Conservation (phyloP, 1,139 yeast species). For the Pneumocystis wakefieldiae region DNA sequence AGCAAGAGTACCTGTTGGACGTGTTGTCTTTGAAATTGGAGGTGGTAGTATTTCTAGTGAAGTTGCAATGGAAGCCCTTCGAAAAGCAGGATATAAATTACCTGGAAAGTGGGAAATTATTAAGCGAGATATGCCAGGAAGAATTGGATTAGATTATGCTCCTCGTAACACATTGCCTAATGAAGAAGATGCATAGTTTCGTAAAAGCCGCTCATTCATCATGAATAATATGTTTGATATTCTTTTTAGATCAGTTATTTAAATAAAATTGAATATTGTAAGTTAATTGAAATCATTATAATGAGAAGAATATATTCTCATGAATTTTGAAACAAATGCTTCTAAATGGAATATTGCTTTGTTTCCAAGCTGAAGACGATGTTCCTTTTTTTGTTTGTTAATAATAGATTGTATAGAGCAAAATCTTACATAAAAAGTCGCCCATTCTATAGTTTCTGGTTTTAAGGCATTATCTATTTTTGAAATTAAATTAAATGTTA, state of each 20-base stretch:
- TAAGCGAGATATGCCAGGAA: conserved; percentile 15
- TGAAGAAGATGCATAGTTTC: neutral
- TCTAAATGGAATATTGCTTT: conserved; percentile 89
- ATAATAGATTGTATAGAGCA: conserved; percentile 7
- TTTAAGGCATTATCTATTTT: conserved; percentile 33
- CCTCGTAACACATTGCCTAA: neutral
- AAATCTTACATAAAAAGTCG: conserved; percentile 38
- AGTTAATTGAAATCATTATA: neutral
- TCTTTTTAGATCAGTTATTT: neutral
- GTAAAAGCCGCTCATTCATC: neutral
- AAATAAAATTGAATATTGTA: neutral
- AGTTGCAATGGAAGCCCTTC: conserved; percentile 79
- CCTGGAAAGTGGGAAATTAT: conserved; percentile 89
- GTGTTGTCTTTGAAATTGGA: conserved; percentile 77
- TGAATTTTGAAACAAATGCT: conserved; percentile 78
- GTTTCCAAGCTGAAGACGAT: conserved; percentile 69
- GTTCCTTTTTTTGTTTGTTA: conserved; percentile 36
- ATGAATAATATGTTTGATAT: neutral
- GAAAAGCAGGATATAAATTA: conserved; percentile 80
- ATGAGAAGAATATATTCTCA: conserved; percentile 34
- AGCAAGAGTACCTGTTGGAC: conserved; percentile 89
- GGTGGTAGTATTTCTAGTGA: conserved; percentile 64
- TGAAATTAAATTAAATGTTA: conserved; percentile 31
- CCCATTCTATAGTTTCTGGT: conserved; percentile 45
- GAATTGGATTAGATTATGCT: neutral